phyloP scores from a whole-genome alignment of 2,329 filamentous ascomycete genomes.

The Paecilomyces fulvus region DNA sequence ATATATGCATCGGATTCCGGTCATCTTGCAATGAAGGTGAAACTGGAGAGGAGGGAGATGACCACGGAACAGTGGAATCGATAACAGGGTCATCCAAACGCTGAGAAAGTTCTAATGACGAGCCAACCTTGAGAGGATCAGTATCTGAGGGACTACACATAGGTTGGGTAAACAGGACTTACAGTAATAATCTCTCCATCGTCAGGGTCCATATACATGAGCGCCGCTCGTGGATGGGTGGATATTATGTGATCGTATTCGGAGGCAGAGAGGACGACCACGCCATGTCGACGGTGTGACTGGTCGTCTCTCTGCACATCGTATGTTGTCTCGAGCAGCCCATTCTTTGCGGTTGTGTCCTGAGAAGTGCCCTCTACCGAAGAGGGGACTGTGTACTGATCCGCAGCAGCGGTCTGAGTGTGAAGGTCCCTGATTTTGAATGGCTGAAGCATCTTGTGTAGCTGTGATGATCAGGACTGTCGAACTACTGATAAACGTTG shows the following conservation, averaged over 20 bases:
- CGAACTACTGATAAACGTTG: not conserved
- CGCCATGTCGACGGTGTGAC: conserved; percentile 13
- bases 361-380: not conserved
- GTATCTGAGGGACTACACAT: not conserved
- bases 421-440: conserved; percentile 33
- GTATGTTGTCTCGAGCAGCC: not conserved
- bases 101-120: conserved; percentile 38
- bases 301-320: not conserved
- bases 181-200: conserved; percentile 40
- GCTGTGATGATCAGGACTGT: not conserved
- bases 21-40: conserved; percentile 3
- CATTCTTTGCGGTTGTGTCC: not conserved
- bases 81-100: conserved; percentile 36
- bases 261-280: conserved; percentile 32
- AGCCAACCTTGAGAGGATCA: conserved; percentile 28
- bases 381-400: conserved; percentile 7
- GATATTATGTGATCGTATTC: conserved; percentile 37
- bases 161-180: conserved; percentile 9
- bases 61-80: conserved; percentile 4
- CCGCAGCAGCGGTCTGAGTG: conserved; percentile 10
- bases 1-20: conserved; percentile 33
- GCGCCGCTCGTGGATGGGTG: conserved; percentile 31
- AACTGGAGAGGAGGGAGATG: conserved; percentile 1
- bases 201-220: conserved; percentile 40
- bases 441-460: conserved; percentile 13